Base-by-base conservation (phyloP, 1,139 yeast genomes). In the Kodamaea alishanica region DNA sequence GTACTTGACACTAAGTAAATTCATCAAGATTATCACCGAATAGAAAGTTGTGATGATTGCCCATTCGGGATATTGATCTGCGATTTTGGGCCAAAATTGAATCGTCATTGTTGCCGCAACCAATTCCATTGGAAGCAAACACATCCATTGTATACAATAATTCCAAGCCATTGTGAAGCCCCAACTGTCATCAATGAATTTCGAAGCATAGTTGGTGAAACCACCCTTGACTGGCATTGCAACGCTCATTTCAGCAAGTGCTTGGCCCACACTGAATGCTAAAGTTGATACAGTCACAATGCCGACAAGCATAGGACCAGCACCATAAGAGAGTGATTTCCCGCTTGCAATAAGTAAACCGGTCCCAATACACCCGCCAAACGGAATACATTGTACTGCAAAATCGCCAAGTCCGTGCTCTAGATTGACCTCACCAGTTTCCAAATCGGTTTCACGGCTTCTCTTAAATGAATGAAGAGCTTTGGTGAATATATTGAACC, bases 111-210 rank as follows among this genome's bases (percentile, higher is more conserved):
- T 41, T 23, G 54, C 52, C 6, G 57, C 53, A 8, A 56, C 59
- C 23, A 57, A 46, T 37, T 57, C 61, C 37, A 56, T 41, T 2
- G 63, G 61, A 7, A 56, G 46, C 34, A 55, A 39, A 3, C 52
- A 48, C 42, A 54, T 41, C 45, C 56, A 55, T 35, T 56, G 63
- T 26, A 57, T 40, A 32, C 52, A 53, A 40, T 56, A 56, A 42
- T 55, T 56, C 61, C 61, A 56, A 1, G 54, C 59, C 44, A 57
- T 51, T 4, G 61, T 53, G 39, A 56, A 55, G 5, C 60, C 62
- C 44, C 57, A 49, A 9, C 57, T 51, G 11, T 51, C 49, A 37
- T 56, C 61, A 23, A 58, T 47, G 37, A 58, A 52, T 12, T 51
- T 44, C 8, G 49, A 44, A 31, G 55, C 51, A 28, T 55, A 56